phyloP scores from a whole-genome alignment of 2,329 filamentous ascomycete species.

The Aspergillus ochraceoroseus region DNA sequence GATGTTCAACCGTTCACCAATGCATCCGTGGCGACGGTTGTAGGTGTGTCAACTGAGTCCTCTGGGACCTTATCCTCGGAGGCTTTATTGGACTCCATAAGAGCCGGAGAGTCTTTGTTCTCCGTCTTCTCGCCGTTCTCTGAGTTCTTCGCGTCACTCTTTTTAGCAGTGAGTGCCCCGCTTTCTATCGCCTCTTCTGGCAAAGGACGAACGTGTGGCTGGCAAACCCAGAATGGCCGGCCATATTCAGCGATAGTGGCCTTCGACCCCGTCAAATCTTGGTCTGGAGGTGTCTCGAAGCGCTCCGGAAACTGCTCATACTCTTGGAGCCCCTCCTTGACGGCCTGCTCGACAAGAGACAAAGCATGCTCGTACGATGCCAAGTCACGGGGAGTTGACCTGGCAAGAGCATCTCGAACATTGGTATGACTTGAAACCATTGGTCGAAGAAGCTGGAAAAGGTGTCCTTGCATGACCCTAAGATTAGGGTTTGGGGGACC shows the following conservation, averaged over 20 bases:
- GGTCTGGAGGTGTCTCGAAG: constrained; percentile 34
- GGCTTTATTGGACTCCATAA: constrained; percentile 10
- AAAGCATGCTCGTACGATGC: constrained; percentile 72
- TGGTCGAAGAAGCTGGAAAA: constrained; percentile 85
- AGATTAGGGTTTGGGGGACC: constrained; percentile 67
- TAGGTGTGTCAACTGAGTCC: constrained; percentile 14
- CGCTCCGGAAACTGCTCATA: constrained; percentile 49
- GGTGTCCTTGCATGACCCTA: constrained; percentile 77
- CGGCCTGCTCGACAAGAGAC: constrained; percentile 65
- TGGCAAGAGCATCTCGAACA: constrained; percentile 77
- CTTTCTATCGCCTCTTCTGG: constrained; percentile 82
- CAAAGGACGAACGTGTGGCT: constrained; percentile 78
- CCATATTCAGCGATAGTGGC: constrained; percentile 68
- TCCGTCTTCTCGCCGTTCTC: constrained; percentile 9
- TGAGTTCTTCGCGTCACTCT: constrained; percentile 45
- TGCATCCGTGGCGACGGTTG: constrained; percentile 25
- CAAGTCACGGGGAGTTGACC: constrained; percentile 64
- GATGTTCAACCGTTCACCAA: constrained; percentile 33
- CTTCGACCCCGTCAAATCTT: constrained; percentile 42
- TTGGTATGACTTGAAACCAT: constrained; percentile 75
- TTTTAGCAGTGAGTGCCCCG: constrained; percentile 68
- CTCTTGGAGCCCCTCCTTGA: constrained; percentile 67
- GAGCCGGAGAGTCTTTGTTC: constrained; percentile 7
- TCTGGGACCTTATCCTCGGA: constrained; percentile 8
- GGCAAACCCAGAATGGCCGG: constrained; percentile 83